These are phyloP conservation scores for Rhizopus stolonifer DNA, from an alignment of 371 early-diverging fungal species.

Conservation along the genomic window DNA sequence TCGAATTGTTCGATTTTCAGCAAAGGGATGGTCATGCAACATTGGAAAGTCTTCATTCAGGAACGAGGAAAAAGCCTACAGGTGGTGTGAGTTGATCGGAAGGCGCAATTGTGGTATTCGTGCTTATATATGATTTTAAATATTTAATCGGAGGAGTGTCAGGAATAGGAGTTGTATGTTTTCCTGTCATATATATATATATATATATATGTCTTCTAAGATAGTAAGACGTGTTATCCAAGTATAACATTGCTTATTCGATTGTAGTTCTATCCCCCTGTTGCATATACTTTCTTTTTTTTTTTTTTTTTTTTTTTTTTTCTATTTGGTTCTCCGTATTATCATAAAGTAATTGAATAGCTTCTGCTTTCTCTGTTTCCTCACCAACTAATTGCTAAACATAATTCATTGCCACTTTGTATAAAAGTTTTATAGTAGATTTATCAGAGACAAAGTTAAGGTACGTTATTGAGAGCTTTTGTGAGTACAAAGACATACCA, in stretches of 20 bases:
- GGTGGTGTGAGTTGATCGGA: slow-evolving; percentile 3
- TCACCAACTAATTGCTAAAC: slow-evolving; percentile 7
- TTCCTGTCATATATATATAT: slow-evolving; percentile 1
- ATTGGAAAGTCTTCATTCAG: slow-evolving; percentile 5
- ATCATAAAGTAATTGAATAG: slow-evolving; percentile 1
- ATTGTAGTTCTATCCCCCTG: slow-evolving; percentile 4
- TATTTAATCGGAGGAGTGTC: too few relatives aligned
- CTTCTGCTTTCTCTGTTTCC: slow-evolving; percentile 10
- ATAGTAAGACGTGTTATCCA: slow-evolving; percentile 3
- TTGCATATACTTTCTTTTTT: too few relatives aligned
- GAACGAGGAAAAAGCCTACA: slow-evolving; percentile 12
- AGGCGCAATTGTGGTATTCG: too few relatives aligned
- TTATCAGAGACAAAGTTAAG: slow-evolving; percentile 5
- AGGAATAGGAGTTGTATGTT: too few relatives aligned
- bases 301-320: background rate
- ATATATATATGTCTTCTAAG: background rate
- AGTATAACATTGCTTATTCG: slow-evolving; percentile 4
- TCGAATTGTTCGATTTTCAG: slow-evolving; percentile 6
- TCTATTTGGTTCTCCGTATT: slow-evolving; percentile 3
- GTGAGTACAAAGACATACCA: slow-evolving; percentile 5
- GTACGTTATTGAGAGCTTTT: slow-evolving; percentile 5
- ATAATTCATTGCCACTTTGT: slow-evolving; percentile 1
- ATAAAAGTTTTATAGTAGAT: slow-evolving; percentile 6
- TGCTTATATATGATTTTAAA: too few relatives aligned
- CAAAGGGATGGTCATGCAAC: slow-evolving; percentile 8